Conservation (phyloP, 2,329 filamentous ascomycete genomes). For the Juglanconis sp. region DNA sequence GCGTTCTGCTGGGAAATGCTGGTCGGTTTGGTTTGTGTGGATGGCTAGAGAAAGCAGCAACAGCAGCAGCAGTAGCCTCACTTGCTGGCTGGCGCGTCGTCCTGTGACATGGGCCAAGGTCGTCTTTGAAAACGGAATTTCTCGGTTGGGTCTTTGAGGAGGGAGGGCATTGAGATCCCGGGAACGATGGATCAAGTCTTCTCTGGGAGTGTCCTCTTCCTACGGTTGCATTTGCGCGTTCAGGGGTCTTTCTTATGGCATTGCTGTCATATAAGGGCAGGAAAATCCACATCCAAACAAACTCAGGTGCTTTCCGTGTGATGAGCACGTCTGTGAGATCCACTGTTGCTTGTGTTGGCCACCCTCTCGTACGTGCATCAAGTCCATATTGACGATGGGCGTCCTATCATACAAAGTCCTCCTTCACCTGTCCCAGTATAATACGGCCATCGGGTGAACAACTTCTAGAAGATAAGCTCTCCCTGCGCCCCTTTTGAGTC, state of each 20-base stretch:
- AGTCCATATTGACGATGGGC: background rate
- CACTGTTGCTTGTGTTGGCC: background rate
- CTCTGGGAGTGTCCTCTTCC: constrained; percentile 29
- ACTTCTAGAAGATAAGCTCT: too few relatives aligned
- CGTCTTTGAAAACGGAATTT: constrained; percentile 18
- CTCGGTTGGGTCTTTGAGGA: constrained; percentile 21
- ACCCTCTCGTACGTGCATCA: background rate
- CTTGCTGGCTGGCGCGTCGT: constrained; percentile 10
- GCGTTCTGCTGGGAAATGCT: constrained; percentile 26
- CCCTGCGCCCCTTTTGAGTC: too few relatives aligned
- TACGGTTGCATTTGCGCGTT: constrained; percentile 43
- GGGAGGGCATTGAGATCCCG: constrained; percentile 7
- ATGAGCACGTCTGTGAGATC: background rate
- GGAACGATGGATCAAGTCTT: constrained; percentile 9
- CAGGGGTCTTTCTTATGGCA: constrained; percentile 40
- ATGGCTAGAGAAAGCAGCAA: constrained; percentile 12
- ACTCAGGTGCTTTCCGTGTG: constrained; percentile 26
- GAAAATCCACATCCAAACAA: constrained; percentile 22
- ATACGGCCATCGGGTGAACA: too few relatives aligned
- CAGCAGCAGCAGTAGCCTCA: constrained; percentile 9
- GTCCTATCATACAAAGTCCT: too few relatives aligned
- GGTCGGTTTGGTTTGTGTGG: constrained; percentile 27
- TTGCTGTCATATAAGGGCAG: constrained; percentile 41
- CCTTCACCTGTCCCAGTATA: too few relatives aligned
- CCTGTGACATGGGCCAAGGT: constrained; percentile 16